A percentile compares a stretch with the other conserved stretches of the same genome.
Evolutionary conservation across 352 stramenopile genomes (phyloP).

Genomic region (Hyaloperonospora brassicae): DNA sequence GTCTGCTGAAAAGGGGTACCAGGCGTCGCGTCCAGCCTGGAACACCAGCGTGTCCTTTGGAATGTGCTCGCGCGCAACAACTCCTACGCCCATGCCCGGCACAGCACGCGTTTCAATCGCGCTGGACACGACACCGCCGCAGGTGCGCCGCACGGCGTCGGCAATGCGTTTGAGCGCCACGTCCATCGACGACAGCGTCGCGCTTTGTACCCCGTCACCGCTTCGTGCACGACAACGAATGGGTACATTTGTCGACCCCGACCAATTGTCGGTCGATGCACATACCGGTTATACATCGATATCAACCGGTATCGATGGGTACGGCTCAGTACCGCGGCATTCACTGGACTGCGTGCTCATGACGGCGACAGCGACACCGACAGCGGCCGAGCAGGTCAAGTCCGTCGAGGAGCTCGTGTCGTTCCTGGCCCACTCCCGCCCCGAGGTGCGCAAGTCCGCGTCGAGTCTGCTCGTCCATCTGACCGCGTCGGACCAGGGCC

Average conservation of each 20-base stretch:
- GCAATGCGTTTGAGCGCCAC: slow-evolving; percentile 39
- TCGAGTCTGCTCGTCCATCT: slow-evolving; percentile 75
- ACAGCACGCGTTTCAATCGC: slow-evolving; percentile 42
- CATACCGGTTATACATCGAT: too few species aligned
- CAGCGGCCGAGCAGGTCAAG: slow-evolving; percentile 53
- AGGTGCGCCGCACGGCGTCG: slow-evolving; percentile 43
- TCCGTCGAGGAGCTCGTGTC: slow-evolving; percentile 78
- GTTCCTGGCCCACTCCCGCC: slow-evolving; percentile 74
- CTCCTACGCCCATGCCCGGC: slow-evolving; percentile 53
- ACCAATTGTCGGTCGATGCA: too few species aligned
- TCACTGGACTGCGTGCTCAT: slow-evolving; percentile 10
- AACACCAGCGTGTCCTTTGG: slow-evolving; percentile 58
- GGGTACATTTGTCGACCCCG: too few species aligned
- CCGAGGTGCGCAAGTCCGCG: slow-evolving; percentile 79
- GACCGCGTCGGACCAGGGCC: slow-evolving; percentile 72
- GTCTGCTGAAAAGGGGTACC: slow-evolving; percentile 73
- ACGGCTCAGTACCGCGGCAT: too few species aligned
- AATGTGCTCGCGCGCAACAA: slow-evolving; percentile 48
- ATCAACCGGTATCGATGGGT: too few species aligned
- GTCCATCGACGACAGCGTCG: slow-evolving; percentile 14
- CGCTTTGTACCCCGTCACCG: slow-evolving; percentile 11
- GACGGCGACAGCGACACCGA: slow-evolving; percentile 33
- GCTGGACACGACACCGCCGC: slow-evolving; percentile 43
- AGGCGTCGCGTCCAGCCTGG: slow-evolving; percentile 43
- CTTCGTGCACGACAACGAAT: not conserved